Evolutionary conservation across 805 yeast species (phyloP).

Genomic region (Lipomyces oligophaga): DNA sequence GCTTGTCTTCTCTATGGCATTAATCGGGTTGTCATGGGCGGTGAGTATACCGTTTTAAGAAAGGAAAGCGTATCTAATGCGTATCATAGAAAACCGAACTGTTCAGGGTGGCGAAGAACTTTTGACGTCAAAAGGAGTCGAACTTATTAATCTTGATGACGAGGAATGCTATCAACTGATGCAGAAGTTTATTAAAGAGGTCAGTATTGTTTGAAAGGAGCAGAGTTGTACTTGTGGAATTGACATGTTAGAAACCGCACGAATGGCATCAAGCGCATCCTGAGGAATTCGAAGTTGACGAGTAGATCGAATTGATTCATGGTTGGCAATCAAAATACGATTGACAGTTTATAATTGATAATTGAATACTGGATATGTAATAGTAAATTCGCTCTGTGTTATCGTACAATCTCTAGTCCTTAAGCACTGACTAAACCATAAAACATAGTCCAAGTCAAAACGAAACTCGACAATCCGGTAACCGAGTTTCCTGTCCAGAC

Average conservation of each 20-base stretch:
- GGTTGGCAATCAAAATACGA: background rate
- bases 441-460: slow-evolving; percentile 58
- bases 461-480: slow-evolving; percentile 49
- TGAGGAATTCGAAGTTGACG: slow-evolving; percentile 24
- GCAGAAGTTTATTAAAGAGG: slow-evolving; percentile 69
- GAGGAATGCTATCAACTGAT: slow-evolving; percentile 52
- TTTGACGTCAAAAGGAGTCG: slow-evolving; percentile 60
- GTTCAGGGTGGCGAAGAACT: slow-evolving; percentile 81
- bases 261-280: slow-evolving; percentile 31
- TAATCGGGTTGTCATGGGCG: slow-evolving; percentile 77
- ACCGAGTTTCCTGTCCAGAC: slow-evolving; percentile 47
- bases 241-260: slow-evolving; percentile 17
- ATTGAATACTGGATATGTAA: too few species aligned
- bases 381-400: too few species aligned
- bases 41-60: slow-evolving; percentile 11
- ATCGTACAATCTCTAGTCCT: background rate
- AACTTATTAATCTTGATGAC: slow-evolving; percentile 37
- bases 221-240: background rate
- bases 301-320: too few species aligned
- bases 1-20: slow-evolving; percentile 87
- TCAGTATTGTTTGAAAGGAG: background rate
- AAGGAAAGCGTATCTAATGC: background rate
- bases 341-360: too few species aligned
- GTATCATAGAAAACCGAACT: slow-evolving; percentile 61
- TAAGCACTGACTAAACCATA: slow-evolving; percentile 27